Evolutionary conservation across 2,329 filamentous ascomycete species (phyloP), one percentile per base, ranked within the genome.

Genomic region (Aspergillus ruber): DNA sequence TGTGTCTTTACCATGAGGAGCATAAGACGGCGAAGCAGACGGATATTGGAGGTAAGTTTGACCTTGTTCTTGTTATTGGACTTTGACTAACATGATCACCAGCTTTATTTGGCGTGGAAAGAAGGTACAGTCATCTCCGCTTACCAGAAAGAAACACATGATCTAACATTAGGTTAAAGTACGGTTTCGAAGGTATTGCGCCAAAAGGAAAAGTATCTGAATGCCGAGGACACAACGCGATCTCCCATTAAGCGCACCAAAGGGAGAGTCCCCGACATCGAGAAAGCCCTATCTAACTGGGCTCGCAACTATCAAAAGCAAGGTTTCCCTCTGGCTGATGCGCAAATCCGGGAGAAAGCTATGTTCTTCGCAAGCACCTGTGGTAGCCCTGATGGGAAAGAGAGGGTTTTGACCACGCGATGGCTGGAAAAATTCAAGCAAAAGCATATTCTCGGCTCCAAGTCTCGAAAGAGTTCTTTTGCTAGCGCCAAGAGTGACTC

Each of bases 181-280:
- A 98, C 93, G 43, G 93, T 98, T n/a, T 98, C 93, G 46, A 98
- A 98, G 67, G 93, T 97, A 47, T 71, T 98, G 55, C 84, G 91
- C 46, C 85, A 95, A 62, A 95, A 91, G 72, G 93, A 98, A 54
- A 93, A 94, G 67, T 97, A 95, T 69, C 79, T 97, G 13, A 86
- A 85, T 61, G 82, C 83, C 46, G 88, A 88, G 61, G 90, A 88
- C 67, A 86, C 84, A 56, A 88, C 77, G 64, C 81, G 79, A 57
- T 91, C 90, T 40, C 87, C 88, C 5, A 80, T 86, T 56, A 95
- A 93, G 68, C 85, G 86, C 56, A 75, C 80, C 48, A 95, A 95
- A 71, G 85, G 87, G 45, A 93, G 91, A 67, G 85, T 82, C 42
- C 89, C 88, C 9, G 90, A 97, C 70, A 90, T 97, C 60, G 93